Base-by-base conservation (phyloP, 139 green algal species). In the Desmodesmus armatus region DNA sequence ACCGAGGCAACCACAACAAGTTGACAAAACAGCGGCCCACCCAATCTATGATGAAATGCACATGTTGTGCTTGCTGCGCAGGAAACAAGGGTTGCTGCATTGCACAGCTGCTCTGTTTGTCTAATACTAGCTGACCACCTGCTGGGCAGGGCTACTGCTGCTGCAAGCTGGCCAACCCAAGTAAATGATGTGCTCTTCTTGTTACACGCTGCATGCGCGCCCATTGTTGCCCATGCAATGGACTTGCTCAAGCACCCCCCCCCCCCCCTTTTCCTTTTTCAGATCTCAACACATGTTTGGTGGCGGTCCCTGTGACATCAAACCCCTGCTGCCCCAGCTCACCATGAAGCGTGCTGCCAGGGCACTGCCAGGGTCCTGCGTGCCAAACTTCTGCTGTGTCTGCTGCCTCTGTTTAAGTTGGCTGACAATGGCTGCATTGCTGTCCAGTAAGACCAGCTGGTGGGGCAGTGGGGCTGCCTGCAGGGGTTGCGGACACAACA, bases 381-480 rank as follows among this genome's bases (percentile, higher is more conserved):
- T 43, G 21, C 76, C 76, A 41, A 82, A 71, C 15, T 35, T 47
- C 17, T 82, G n/a, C 23, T 82, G 37, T 3, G 76, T 66, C 27
- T 72, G 71, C 25, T 27, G n/a, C 1, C 71, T 23, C 37, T 40
- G 76, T 27, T 47, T 71, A 53, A 82, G n/a, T 19, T 51, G 19
- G 6, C 40, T 25, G 25, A 82, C n/a, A 2, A 82, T 66, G 29
- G 76, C 76, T 72, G 76, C 15, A 44, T 82, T 82, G 9, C 76
- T 33, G 31, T 82, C 49, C 74, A 82, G 7, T 5, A 82, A 6
- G n/a, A 82, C 74, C 51, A 82, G 51, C 74, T 69, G n/a, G 40
- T 49, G 40, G 3, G 55, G 74, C 39, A 58, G 37, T 11, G 51
- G 19, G 23, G 74, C 47, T 44, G 74, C 74, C 37, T 82, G 74